Percentiles rank a stretch among this genome's conserved stretches.
Conservation (phyloP, 2,329 filamentous ascomycete genomes). For the Talaromyces sp. region DNA sequence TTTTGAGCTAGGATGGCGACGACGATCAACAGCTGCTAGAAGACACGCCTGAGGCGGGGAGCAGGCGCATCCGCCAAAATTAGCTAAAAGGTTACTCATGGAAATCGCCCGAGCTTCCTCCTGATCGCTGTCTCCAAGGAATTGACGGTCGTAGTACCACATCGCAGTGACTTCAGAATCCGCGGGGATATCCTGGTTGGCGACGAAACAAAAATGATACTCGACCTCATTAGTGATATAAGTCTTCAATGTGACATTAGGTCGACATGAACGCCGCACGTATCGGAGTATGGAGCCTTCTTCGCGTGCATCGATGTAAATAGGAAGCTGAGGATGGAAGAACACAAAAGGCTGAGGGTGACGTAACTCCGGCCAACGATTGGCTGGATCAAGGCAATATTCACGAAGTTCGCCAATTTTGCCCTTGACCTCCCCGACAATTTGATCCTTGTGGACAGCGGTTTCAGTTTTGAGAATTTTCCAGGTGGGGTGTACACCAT, state of each 20-base stretch:
- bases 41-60: slow-evolving; percentile 34
- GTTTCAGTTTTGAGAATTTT: slow-evolving; percentile 52
- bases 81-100: slow-evolving; percentile 45
- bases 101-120: slow-evolving; percentile 41
- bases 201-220: slow-evolving; percentile 90
- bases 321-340: slow-evolving; percentile 79
- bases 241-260: slow-evolving; percentile 84
- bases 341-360: slow-evolving; percentile 67
- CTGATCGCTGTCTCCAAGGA: slow-evolving; percentile 32
- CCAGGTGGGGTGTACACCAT: slow-evolving; percentile 63
- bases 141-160: slow-evolving; percentile 44
- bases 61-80: slow-evolving; percentile 48
- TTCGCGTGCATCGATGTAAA: slow-evolving; percentile 86
- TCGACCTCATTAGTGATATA: slow-evolving; percentile 71
- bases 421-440: slow-evolving; percentile 70
- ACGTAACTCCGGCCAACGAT: slow-evolving; percentile 61
- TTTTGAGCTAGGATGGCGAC: slow-evolving; percentile 34
- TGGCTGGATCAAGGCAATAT: slow-evolving; percentile 62
- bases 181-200: slow-evolving; percentile 67
- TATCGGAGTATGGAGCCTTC: slow-evolving; percentile 85
- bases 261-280: slow-evolving; percentile 83
- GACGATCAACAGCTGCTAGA: slow-evolving; percentile 41
- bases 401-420: slow-evolving; percentile 68
- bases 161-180: slow-evolving; percentile 45
- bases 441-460: slow-evolving; percentile 48